Evolutionary conservation across 257 asterid species (phyloP).

Genomic region (Solanum megistacrolobum): DNA sequence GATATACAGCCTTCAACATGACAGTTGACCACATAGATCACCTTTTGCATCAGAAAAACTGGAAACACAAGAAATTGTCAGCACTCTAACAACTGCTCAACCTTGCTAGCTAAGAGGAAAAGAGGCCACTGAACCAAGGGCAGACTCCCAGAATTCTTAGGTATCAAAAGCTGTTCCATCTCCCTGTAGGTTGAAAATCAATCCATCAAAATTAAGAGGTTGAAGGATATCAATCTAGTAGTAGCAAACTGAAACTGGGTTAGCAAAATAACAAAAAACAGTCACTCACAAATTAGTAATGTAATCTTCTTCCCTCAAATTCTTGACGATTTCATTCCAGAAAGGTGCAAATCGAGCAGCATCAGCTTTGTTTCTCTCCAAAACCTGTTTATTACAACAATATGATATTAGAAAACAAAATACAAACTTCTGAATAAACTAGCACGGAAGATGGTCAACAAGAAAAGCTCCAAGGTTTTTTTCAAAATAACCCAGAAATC

Average conservation of each 20-base stretch:
- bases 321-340: conserved; percentile 88
- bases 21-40: conserved; percentile 4
- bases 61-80: background rate
- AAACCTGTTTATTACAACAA: conserved; percentile 34
- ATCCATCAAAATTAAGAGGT: conserved; percentile 7
- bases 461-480: background rate
- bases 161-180: conserved; percentile 90
- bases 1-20: background rate
- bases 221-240: background rate
- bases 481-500: background rate
- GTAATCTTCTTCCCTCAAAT: conserved; percentile 93
- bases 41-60: background rate
- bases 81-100: conserved; percentile 13
- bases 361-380: conserved; percentile 50
- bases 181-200: conserved; percentile 42
- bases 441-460: background rate
- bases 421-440: background rate
- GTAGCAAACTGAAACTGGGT: conserved; percentile 13
- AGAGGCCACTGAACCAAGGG: conserved; percentile 96
- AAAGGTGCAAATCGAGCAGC: conserved; percentile 94
- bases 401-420: conserved; percentile 4
- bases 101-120: conserved; percentile 96
- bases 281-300: conserved; percentile 58
- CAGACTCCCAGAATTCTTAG: conserved; percentile 59
- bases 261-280: conserved; percentile 3